Percentiles rank a stretch among this genome's conserved stretches.
Conservation (phyloP, 257 asterid genomes). For the Solanum stenotomum region DNA sequence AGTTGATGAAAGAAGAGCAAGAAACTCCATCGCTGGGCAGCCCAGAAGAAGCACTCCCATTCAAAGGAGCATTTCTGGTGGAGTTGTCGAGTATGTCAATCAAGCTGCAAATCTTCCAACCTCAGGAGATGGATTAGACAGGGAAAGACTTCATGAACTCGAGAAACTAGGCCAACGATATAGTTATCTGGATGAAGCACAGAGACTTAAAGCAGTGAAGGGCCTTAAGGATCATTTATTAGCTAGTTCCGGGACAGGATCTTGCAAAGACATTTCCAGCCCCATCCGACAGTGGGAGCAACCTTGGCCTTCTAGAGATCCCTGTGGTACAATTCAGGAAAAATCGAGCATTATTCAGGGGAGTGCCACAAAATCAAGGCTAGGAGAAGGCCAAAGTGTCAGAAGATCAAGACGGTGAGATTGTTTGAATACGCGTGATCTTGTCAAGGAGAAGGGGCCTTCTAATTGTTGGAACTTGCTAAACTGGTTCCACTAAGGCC, state of each 20-base stretch:
- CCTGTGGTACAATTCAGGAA: constrained; percentile 20
- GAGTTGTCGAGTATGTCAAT: constrained; percentile 40
- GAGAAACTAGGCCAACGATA: constrained; percentile 46
- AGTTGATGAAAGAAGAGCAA: constrained; percentile 25
- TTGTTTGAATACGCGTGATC: not conserved
- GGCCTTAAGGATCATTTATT: constrained; percentile 45
- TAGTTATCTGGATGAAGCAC: constrained; percentile 36
- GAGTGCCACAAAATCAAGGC: constrained; percentile 42
- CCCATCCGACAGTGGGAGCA: constrained; percentile 43
- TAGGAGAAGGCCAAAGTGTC: constrained; percentile 34
- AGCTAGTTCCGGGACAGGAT: constrained; percentile 33
- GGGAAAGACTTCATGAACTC: constrained; percentile 27
- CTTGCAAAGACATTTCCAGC: constrained; percentile 21
- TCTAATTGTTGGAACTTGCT: not conserved
- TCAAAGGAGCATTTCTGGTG: constrained; percentile 62
- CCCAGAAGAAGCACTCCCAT: constrained; percentile 37
- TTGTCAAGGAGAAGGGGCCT: not conserved
- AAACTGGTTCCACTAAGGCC: not conserved
- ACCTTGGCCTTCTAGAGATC: constrained; percentile 40
- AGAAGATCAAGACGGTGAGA: constrained; percentile 62
- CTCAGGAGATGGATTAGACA: constrained; percentile 20
- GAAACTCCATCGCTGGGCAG: constrained; percentile 38
- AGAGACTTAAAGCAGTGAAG: constrained; percentile 35
- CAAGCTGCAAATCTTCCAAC: constrained; percentile 22
- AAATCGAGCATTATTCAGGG: constrained; percentile 18